A percentile compares a stretch with the other conserved stretches of the same genome.
Evolutionary conservation across 192 early-diverging fungal genomes (phyloP).

Genomic region (Backusella circina): DNA sequence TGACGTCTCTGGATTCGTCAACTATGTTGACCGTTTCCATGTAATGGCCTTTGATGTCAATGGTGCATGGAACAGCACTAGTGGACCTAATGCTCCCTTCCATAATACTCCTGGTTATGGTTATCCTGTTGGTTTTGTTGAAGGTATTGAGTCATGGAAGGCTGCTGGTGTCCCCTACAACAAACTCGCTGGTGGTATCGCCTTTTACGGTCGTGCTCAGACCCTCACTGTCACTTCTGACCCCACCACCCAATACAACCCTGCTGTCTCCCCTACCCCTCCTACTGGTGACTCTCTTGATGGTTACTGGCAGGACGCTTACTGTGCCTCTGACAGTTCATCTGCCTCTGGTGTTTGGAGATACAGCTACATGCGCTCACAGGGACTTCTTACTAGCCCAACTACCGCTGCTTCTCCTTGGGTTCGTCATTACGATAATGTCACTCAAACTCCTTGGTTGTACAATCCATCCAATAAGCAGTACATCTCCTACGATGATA

Average conservation of each 20-base stretch:
- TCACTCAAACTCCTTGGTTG: slow-evolving; percentile 69
- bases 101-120: slow-evolving; percentile 27
- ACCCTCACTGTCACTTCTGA: slow-evolving; percentile 24
- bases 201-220: slow-evolving; percentile 56
- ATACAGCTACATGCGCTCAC: slow-evolving; percentile 8
- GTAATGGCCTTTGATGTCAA: slow-evolving; percentile 68
- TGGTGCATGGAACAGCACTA: slow-evolving; percentile 53
- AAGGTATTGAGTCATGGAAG: slow-evolving; percentile 55
- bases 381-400: slow-evolving; percentile 42
- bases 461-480: slow-evolving; percentile 54
- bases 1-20: slow-evolving; percentile 58
- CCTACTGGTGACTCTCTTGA: slow-evolving; percentile 54
- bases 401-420: slow-evolving; percentile 57
- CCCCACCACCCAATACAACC: slow-evolving; percentile 1
- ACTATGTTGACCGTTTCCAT: slow-evolving; percentile 60
- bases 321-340: slow-evolving; percentile 37
- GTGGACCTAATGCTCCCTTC: slow-evolving; percentile 50
- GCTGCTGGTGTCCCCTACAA: slow-evolving; percentile 51
- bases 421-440: slow-evolving; percentile 60
- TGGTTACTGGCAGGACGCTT: slow-evolving; percentile 49
- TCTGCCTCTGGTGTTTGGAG: slow-evolving; percentile 47
- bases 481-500: slow-evolving; percentile 73
- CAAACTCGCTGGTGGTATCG: slow-evolving; percentile 58
- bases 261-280: slow-evolving; percentile 8
- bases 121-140: slow-evolving; percentile 34